phyloP scores from a whole-genome alignment of 345 rosid genomes.

The Linum usitatissimum region DNA sequence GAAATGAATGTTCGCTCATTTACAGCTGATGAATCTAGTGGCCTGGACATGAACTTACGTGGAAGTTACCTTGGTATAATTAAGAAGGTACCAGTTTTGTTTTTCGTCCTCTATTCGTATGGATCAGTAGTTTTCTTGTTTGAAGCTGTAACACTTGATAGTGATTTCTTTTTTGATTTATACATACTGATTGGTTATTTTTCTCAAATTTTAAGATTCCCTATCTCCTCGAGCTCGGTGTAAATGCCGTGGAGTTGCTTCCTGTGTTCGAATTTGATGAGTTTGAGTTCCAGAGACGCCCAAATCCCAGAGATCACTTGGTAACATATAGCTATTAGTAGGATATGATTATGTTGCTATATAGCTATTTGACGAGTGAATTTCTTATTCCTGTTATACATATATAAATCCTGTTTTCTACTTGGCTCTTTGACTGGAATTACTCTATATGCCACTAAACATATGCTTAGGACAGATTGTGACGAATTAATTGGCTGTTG shows the following conservation, averaged over 20 bases:
- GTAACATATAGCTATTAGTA: conserved; percentile 23
- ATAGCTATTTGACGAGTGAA: no score
- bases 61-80: conserved; percentile 83
- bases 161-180: not conserved
- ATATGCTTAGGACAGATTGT: not conserved
- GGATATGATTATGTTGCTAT: not conserved
- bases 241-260: conserved; percentile 88
- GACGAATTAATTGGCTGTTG: not conserved
- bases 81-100: conserved; percentile 50
- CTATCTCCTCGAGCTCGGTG: conserved; percentile 77
- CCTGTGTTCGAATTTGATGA: conserved; percentile 93
- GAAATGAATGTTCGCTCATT: conserved; percentile 97
- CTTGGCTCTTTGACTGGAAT: no score
- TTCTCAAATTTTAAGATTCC: conserved; percentile 48
- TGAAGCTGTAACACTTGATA: not conserved
- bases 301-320: conserved; percentile 92
- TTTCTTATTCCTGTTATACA: no score
- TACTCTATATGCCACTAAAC: no score
- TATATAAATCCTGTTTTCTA: no score
- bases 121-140: not conserved
- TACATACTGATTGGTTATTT: conserved; percentile 14
- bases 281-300: conserved; percentile 77
- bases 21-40: conserved; percentile 79
- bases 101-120: conserved; percentile 3
- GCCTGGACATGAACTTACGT: conserved; percentile 44